phyloP scores from a whole-genome alignment of 2,329 filamentous ascomycete genomes.

The Pseudogymnoascus sp. region DNA sequence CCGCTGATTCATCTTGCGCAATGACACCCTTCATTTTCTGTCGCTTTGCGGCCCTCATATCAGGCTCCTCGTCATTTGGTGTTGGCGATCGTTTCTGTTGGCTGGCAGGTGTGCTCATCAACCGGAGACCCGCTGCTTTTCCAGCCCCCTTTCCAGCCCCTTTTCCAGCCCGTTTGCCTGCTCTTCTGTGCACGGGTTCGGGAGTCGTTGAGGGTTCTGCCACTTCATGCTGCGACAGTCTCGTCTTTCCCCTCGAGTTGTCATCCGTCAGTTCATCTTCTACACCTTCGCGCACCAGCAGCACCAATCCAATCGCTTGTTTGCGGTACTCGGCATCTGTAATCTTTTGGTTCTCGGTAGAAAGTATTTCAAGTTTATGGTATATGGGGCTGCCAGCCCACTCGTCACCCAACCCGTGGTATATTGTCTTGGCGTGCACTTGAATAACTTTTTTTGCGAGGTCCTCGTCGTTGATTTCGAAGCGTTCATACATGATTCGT shows the following conservation, averaged over 20 bases:
- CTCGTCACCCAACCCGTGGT: constrained; percentile 5
- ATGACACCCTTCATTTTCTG: background rate
- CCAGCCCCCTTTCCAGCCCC: background rate
- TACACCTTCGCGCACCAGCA: background rate
- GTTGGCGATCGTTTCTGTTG: background rate
- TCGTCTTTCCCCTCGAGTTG: background rate
- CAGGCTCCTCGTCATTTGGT: constrained; percentile 2
- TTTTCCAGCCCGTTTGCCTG: background rate
- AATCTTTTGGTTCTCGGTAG: background rate
- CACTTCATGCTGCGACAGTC: background rate
- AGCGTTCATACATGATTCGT: constrained; percentile 9
- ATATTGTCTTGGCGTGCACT: constrained; percentile 7
- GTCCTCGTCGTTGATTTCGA: constrained; percentile 5
- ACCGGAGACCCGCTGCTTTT: background rate
- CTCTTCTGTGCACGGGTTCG: background rate
- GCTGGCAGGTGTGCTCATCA: background rate
- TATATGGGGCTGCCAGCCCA: constrained; percentile 9
- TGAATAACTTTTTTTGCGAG: constrained; percentile 9
- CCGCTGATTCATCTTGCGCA: background rate
- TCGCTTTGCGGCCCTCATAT: background rate
- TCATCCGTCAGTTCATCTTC: background rate
- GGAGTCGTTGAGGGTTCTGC: background rate
- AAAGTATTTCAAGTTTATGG: constrained; percentile 2
- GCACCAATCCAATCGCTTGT: background rate
- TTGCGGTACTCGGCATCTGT: background rate